Evolutionary conservation across 768 basidiomycete genomes (phyloP).

Genomic region (Solioccasus polychromus): DNA sequence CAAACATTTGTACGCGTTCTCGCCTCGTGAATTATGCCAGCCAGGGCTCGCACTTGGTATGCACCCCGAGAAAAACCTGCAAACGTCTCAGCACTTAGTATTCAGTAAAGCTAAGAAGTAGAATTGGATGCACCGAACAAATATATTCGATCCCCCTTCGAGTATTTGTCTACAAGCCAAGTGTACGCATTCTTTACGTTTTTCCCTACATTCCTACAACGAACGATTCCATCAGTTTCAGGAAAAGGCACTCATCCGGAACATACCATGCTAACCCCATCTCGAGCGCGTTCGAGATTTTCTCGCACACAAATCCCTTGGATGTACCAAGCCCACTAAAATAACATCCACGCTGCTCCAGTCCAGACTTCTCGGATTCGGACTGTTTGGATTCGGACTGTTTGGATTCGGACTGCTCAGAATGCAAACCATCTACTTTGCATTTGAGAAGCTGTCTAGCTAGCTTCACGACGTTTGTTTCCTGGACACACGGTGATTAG

Average conservation of each 20-base stretch:
- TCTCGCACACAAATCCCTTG: too few species aligned
- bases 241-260: not conserved
- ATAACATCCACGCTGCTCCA: constrained; percentile 26
- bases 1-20: not conserved
- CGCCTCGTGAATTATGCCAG: constrained; percentile 37
- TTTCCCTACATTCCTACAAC: constrained; percentile 4
- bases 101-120: not conserved
- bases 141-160: constrained; percentile 28
- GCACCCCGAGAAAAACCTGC: constrained; percentile 43
- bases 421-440: too few species aligned
- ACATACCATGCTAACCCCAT: constrained; percentile 6
- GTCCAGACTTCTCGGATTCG: too few species aligned
- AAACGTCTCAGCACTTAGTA: not conserved
- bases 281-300: not conserved
- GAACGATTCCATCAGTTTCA: not conserved
- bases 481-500: constrained; percentile 11
- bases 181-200: constrained; percentile 3
- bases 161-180: constrained; percentile 3
- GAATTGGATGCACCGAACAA: constrained; percentile 32
- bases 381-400: too few species aligned
- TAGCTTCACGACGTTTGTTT: constrained; percentile 34
- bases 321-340: constrained; percentile 33
- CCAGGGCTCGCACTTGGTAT: constrained; percentile 38
- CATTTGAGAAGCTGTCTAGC: constrained; percentile 21
- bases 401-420: too few species aligned